Conservation (phyloP, 345 rosid genomes). For the Euphorbia peplus region DNA sequence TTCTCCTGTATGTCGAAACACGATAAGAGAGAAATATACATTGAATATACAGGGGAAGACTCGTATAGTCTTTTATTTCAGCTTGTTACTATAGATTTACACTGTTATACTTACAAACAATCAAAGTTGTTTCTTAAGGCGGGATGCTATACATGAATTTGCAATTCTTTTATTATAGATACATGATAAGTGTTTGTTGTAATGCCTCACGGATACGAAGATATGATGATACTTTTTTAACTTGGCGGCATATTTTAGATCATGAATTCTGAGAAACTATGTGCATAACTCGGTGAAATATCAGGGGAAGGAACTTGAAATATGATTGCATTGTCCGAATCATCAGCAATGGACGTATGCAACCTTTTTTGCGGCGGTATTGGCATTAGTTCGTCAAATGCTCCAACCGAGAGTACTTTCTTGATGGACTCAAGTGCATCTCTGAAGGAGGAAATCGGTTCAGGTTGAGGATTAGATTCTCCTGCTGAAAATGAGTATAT, state of each 20-base stretch:
- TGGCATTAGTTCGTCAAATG: conserved; percentile 16
- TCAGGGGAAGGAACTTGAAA: conserved; percentile 21
- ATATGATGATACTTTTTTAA: background rate
- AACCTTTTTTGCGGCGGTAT: conserved; percentile 15
- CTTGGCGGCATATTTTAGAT: background rate
- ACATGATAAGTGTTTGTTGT: background rate
- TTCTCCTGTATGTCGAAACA: background rate
- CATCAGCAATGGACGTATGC: background rate
- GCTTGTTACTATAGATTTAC: background rate
- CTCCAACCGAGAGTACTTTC: conserved; percentile 27
- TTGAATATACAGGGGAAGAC: background rate
- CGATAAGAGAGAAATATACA: background rate
- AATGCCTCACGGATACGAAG: background rate
- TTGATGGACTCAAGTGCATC: conserved; percentile 28
- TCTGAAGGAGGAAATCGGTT: conserved; percentile 7
- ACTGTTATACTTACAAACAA: background rate
- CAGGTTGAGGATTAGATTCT: conserved; percentile 6
- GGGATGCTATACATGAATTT: background rate
- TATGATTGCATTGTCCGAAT: conserved; percentile 8
- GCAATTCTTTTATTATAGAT: background rate
- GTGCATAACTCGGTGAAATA: conserved; percentile 1
- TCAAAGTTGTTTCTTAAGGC: background rate
- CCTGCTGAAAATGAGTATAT: conserved; percentile 15
- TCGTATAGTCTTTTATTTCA: background rate
- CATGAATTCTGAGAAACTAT: conserved; percentile 17